Base-by-base conservation (phyloP, 2,329 filamentous ascomycete species). In the Colletotrichum viniferum region DNA sequence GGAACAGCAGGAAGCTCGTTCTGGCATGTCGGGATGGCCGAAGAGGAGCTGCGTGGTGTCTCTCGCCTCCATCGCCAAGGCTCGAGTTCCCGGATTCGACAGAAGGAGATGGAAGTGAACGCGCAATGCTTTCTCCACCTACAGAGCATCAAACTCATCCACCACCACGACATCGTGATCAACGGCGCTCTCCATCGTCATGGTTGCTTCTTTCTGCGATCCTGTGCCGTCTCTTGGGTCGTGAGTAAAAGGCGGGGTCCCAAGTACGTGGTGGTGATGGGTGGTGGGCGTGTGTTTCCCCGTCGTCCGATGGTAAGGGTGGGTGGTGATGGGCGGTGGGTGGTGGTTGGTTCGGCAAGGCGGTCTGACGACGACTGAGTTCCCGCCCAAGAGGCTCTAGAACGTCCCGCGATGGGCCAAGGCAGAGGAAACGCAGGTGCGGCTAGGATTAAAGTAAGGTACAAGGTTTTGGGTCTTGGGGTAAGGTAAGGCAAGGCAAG, bases 71-170 rank as follows among this genome's bases (percentile, higher is more conserved):
- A 34, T 52, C 43, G 24, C 43, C 60, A 70, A 70, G 60, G n/a
- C 43, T 52, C 43, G 43, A 52, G 10, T 52, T 52, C 43, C 43
- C 61, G 24, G 26, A 16, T 24, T 65, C 7, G 32, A 16, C 52
- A 30, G 36, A 73, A 63, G n/a, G 28, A 52, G 28, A 34, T 55
- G 24, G 55, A 60, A 61, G 67, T 62, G 67, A 71, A 69, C 60
- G 60, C 60, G 64, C 63, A 70, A 65, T 61, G 71, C 67, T 26
- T 52, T 56, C 52, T 74, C 70, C 65, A 85, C 88, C 78, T 82
- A 91, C 89, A 91, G 82, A 60, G 88, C 88, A 80, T 90, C 89
- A 78, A 90, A 90, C 81, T 90, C 89, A 48, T 90, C 86, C 71
- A 89, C 86, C 32, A 84, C 77, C 55, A 90, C 83, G 74, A 89